A percentile compares a stretch with the other conserved stretches of the same genome.
phyloP scores from a whole-genome alignment of 768 basidiomycete species.

The Mycena olivaceomarginata region DNA sequence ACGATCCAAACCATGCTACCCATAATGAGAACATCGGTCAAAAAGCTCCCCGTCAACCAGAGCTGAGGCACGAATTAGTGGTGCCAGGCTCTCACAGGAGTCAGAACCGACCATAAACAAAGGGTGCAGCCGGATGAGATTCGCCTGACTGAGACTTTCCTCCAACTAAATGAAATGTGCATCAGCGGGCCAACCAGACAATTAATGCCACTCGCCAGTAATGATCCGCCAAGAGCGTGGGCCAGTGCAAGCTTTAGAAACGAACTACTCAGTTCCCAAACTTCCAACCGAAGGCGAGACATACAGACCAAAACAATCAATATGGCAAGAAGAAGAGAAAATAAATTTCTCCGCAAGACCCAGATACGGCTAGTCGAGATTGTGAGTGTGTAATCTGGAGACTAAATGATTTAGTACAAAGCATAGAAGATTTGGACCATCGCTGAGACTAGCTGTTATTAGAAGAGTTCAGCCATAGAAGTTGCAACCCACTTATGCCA shows the following conservation, averaged over 20 bases:
- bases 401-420: neutral
- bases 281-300: neutral
- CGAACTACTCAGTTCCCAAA: neutral
- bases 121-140: slow-evolving; percentile 26
- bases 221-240: neutral
- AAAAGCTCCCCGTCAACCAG: slow-evolving; percentile 26
- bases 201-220: neutral
- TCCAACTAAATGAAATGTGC: neutral
- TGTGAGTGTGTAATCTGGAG: no score
- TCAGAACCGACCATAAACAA: neutral
- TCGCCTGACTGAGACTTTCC: slow-evolving; percentile 7
- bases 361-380: slow-evolving; percentile 12
- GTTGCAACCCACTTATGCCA: slow-evolving; percentile 13
- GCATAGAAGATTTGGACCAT: slow-evolving; percentile 32
- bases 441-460: slow-evolving; percentile 5
- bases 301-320: slow-evolving; percentile 23
- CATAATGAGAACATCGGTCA: slow-evolving; percentile 23
- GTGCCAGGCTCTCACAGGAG: neutral
- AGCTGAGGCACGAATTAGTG: neutral
- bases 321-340: neutral
- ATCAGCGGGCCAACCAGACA: no score
- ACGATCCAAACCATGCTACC: slow-evolving; percentile 28
- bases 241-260: slow-evolving; percentile 7
- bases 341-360: neutral
- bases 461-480: neutral